These are phyloP conservation scores for Heracleum sosnowskyi DNA, from an alignment of 129 eudicot species.

Conservation along the genomic window DNA sequence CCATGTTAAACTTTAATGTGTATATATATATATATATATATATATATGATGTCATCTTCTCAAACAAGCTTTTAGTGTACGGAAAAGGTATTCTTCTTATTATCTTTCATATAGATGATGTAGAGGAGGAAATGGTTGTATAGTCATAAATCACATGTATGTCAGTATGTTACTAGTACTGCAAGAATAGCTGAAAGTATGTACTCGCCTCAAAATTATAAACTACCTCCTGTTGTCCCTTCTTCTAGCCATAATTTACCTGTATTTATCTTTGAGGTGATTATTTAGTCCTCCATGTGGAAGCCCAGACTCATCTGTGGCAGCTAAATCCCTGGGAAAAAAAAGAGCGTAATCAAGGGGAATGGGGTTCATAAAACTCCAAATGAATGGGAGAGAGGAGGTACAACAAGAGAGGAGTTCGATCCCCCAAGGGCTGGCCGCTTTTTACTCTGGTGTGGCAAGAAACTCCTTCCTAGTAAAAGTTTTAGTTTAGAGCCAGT, in stretches of 20 bases:
- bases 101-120: not conserved
- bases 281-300: not conserved
- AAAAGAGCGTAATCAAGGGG: not conserved
- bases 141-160: not conserved
- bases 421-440: not conserved
- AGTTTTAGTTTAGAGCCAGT: not conserved
- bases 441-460: not conserved
- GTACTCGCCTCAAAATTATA: not conserved
- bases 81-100: not conserved
- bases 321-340: not conserved
- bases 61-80: not conserved
- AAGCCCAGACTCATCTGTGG: not conserved
- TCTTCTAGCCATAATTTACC: not conserved
- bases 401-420: not conserved
- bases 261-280: not conserved
- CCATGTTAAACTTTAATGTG: not conserved
- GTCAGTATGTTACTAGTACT: not conserved
- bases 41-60: not conserved
- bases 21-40: too few relatives aligned
- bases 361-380: not conserved
- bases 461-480: not conserved
- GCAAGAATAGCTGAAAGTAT: not conserved
- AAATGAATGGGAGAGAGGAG: not conserved
- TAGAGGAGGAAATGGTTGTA: not conserved
- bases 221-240: not conserved